These are phyloP conservation scores for Lonicera japonica DNA, from an alignment of 129 eudicot species.

Conservation along the genomic window DNA sequence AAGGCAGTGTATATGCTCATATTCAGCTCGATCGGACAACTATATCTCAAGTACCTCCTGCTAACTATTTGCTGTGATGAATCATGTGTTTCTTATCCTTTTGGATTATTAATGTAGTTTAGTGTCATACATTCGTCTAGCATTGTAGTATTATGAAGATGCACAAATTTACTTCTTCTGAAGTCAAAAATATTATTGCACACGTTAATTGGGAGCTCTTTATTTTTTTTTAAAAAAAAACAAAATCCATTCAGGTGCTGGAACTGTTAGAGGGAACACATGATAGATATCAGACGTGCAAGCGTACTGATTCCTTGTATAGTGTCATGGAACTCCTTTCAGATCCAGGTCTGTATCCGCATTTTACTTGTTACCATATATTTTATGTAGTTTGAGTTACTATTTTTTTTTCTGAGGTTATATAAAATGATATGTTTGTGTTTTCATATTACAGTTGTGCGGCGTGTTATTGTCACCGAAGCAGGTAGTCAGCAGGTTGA, in stretches of 20 bases:
- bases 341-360: conserved; percentile 39
- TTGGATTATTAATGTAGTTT: not conserved
- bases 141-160: no score
- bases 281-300: conserved; percentile 44
- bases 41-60: conserved; percentile 50
- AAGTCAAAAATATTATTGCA: no score
- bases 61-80: not conserved
- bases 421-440: not conserved
- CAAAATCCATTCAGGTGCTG: conserved; percentile 44
- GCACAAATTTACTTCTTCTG: no score
- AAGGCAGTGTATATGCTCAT: conserved; percentile 41
- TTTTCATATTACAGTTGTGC: conserved; percentile 33
- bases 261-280: conserved; percentile 32
- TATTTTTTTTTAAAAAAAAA: no score
- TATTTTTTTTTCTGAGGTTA: not conserved
- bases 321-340: conserved; percentile 58
- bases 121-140: no score
- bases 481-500: conserved; percentile 38
- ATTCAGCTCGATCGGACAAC: conserved; percentile 52
- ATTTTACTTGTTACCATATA: not conserved
- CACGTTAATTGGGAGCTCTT: not conserved
- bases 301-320: conserved; percentile 53
- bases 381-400: not conserved
- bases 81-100: not conserved
- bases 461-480: conserved; percentile 52